These are phyloP conservation scores for Oryza officinalis DNA, from an alignment of 176 grass and related monocot genomes.

Conservation along the genomic window DNA sequence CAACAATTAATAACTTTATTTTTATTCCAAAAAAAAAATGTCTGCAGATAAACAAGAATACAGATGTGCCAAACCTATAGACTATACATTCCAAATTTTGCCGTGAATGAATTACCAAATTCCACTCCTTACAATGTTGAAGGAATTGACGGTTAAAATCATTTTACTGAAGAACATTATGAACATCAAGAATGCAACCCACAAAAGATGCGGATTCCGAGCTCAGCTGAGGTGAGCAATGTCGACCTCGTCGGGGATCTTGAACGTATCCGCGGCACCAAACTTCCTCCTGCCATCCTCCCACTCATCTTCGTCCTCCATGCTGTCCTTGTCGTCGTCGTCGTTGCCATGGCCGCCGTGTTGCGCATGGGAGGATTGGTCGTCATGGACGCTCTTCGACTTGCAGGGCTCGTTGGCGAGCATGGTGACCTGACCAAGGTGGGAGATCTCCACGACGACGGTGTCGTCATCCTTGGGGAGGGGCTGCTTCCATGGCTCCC, in stretches of 20 bases:
- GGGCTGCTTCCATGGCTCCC: constrained; percentile 95
- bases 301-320: constrained; percentile 64
- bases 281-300: constrained; percentile 69
- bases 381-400: constrained; percentile 53
- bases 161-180: constrained; percentile 2
- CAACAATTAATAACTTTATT: too few relatives aligned
- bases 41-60: not conserved
- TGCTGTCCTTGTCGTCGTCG: not conserved
- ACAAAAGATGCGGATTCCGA: not conserved
- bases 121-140: not conserved
- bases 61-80: not conserved
- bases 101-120: not conserved
- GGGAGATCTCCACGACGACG: constrained; percentile 75
- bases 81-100: not conserved
- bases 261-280: constrained; percentile 71
- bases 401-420: constrained; percentile 64
- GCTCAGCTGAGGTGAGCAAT: constrained; percentile 66
- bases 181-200: not conserved
- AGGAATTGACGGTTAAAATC: not conserved
- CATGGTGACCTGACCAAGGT: constrained; percentile 77
- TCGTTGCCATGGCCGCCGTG: constrained; percentile 6
- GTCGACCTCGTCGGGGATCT: constrained; percentile 66
- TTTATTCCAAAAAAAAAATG: too few relatives aligned
- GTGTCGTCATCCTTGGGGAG: constrained; percentile 66
- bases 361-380: not conserved